Evolutionary conservation across 2,329 filamentous ascomycete species (phyloP).

Genomic region (Neopestalotiopsis rosae): DNA sequence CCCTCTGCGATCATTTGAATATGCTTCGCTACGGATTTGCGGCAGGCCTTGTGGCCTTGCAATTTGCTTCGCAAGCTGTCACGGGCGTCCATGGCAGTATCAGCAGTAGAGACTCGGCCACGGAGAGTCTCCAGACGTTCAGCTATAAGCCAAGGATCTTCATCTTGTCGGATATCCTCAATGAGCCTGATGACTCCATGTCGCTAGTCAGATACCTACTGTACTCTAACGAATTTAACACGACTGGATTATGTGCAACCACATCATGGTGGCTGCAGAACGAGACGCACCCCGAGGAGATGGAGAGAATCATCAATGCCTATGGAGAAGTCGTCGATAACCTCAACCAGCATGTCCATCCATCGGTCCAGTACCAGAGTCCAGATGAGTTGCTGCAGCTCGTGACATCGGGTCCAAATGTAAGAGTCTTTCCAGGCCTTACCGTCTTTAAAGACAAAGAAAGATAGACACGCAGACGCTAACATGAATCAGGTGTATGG

Average conservation of each 20-base stretch:
- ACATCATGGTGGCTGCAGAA: conserved; percentile 44
- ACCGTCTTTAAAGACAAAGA: neutral
- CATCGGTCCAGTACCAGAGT: conserved; percentile 40
- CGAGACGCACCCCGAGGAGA: conserved; percentile 37
- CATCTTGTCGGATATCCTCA: conserved; percentile 42
- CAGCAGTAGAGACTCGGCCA: neutral
- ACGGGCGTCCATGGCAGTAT: neutral
- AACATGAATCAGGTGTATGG: conserved; percentile 21
- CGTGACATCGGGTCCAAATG: conserved; percentile 38
- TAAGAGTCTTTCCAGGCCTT: conserved; percentile 18
- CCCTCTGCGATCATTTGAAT: neutral
- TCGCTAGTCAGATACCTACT: conserved; percentile 41
- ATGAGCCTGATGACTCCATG: conserved; percentile 43
- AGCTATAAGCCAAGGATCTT: conserved; percentile 34
- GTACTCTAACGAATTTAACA: conserved; percentile 44
- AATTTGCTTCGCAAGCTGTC: neutral
- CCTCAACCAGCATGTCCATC: conserved; percentile 48
- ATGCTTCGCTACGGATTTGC: neutral
- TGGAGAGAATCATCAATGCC: conserved; percentile 40
- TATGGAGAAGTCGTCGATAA: conserved; percentile 44
- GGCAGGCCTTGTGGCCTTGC: neutral
- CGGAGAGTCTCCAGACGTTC: conserved; percentile 11
- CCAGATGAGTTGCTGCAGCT: conserved; percentile 34
- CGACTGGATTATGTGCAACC: conserved; percentile 39
- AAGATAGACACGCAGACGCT: neutral